Base-by-base conservation (phyloP, 2,329 filamentous ascomycete genomes). In the Pseudocercospora eumusae region DNA sequence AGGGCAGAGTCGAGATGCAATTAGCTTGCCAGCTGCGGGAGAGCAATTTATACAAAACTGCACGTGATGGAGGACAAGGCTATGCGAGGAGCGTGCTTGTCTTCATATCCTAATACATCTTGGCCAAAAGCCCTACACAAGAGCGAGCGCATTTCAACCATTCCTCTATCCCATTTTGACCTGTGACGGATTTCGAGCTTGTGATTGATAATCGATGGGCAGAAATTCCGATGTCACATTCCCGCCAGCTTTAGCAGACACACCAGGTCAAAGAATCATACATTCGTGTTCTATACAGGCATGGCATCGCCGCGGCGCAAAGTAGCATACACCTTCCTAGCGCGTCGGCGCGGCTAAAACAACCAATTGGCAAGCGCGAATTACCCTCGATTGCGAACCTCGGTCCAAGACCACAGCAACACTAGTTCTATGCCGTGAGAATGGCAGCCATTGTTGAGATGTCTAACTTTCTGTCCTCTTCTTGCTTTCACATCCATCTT, bases 371-470 rank as follows among this genome's bases (percentile, higher is more conserved):
- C 13, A 15, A 20, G 15, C 28, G 33, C 28, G 28, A 56, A 56
- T 56, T 49, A 57, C 55, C 44, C 27, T 47, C 18, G 4, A 9
- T 28, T 23, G 21, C 18, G 40, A 47, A 57, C 44, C 56, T 57
- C 40, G 56, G 44, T 42, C 42, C n/a, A 28, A 21, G 15, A 9
- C 11, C 20, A 25, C 18, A 42, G 20, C 50, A 54, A 28, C 50
- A 54, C 27, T 31, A n/a, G n/a, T n/a, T n/a, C n/a, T n/a, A 11
- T 18, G 28, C 50, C 20, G 27, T 10, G 27, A 54, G 20, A 36
- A 54, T 36, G 50, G n/a, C 25, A 15, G 20, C 28, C 50, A 33
- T 20, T 54, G 27, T 20, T 21, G 50, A 20, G 18, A 42, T n/a
- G 21, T 21, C 13, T 56, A 21, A 31, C 18, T 13, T 1, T 54